Evolutionary conservation across 176 grass and related monocot genomes (phyloP).

Genomic region (Oryza australiensis): DNA sequence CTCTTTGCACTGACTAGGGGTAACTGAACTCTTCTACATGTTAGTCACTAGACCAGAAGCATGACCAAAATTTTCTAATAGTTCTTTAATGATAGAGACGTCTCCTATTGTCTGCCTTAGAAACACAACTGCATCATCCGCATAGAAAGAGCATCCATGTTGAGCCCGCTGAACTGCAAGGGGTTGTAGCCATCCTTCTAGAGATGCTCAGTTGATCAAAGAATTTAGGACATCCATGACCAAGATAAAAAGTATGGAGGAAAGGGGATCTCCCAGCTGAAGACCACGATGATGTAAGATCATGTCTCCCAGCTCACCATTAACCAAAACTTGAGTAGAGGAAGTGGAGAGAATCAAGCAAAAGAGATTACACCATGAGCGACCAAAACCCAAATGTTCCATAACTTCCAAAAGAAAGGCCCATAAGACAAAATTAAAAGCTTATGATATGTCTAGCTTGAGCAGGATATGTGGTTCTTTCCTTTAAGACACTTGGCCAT

Average conservation of each 20-base stretch:
- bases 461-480: no score
- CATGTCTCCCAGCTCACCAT: no score
- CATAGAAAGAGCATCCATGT: neutral
- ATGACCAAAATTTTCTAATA: neutral
- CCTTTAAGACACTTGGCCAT: no score
- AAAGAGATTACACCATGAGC: no score
- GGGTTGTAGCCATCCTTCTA: neutral
- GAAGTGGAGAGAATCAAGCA: no score
- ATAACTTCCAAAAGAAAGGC: no score
- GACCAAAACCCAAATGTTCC: no score
- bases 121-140: neutral
- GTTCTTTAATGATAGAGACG: neutral
- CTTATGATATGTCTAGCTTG: no score
- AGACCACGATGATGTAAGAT: neutral
- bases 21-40: neutral
- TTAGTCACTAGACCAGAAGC: neutral
- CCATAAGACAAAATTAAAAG: no score
- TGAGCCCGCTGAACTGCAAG: neutral
- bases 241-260: neutral
- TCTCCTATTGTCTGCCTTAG: neutral
- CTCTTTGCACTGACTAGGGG: neutral
- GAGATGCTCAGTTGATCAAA: neutral
- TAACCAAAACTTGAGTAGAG: no score
- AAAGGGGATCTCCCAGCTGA: neutral
- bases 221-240: neutral